These are phyloP conservation scores for Favolaschia claudopus DNA, from an alignment of 768 basidiomycete species.

Conservation along the genomic window DNA sequence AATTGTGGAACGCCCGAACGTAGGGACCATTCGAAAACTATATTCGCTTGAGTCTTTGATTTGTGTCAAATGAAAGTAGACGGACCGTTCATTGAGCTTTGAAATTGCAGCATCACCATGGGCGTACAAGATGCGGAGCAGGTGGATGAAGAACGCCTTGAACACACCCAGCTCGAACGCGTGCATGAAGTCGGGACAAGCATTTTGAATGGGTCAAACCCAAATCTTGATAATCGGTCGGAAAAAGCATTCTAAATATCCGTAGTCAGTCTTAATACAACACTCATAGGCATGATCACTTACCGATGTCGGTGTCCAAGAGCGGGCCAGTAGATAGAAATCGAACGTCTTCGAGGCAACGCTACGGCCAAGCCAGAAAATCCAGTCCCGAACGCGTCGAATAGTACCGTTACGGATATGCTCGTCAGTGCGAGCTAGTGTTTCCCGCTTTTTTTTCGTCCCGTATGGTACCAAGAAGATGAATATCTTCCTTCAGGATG, in stretches of 20 bases:
- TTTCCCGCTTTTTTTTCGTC: conserved; percentile 17
- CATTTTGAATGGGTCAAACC: conserved; percentile 33
- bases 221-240: conserved; percentile 19
- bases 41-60: background rate
- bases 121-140: conserved; percentile 39
- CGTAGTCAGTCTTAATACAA: background rate
- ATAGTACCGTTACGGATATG: conserved; percentile 16
- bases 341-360: conserved; percentile 32
- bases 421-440: conserved; percentile 18
- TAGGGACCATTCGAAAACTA: conserved; percentile 26
- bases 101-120: conserved; percentile 22
- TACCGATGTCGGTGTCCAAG: conserved; percentile 37
- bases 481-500: conserved; percentile 30
- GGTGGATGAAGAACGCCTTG: conserved; percentile 45
- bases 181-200: conserved; percentile 48
- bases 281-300: conserved; percentile 13
- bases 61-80: background rate
- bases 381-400: conserved; percentile 28
- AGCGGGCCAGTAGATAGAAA: conserved; percentile 23
- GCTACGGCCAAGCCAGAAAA: conserved; percentile 28
- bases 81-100: conserved; percentile 34
- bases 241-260: conserved; percentile 45
- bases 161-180: conserved; percentile 50
- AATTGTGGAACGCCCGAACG: conserved; percentile 34
- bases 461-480: conserved; percentile 32